Conservation (phyloP, 129 eudicot species). For the carrot (Daucus carota) region DNA sequence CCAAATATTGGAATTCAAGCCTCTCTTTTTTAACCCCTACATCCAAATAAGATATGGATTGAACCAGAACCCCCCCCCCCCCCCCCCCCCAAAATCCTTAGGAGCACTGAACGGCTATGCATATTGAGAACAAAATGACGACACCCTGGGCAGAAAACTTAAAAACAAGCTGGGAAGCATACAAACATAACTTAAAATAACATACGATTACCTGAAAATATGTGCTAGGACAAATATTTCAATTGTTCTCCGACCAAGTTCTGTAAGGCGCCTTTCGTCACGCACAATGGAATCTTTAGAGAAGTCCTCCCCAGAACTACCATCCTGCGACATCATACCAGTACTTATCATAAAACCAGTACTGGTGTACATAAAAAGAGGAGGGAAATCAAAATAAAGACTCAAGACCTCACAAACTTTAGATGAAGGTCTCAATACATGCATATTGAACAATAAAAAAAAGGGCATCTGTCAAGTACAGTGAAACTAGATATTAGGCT, state of each 20-base stretch:
- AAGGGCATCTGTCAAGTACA: not conserved
- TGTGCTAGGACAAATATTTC: slow-evolving; percentile 80
- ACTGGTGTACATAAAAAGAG: not conserved
- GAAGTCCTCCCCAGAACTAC: slow-evolving; percentile 80
- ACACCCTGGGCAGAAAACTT: not conserved
- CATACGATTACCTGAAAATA: slow-evolving; percentile 61
- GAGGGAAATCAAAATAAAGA: not conserved
- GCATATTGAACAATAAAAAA: not conserved
- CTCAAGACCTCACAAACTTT: not conserved
- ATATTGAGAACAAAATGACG: not conserved
- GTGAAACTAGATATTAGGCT: too few relatives aligned
- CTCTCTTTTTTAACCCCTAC: too few relatives aligned
- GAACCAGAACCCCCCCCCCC: too few relatives aligned
- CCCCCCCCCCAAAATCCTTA: too few relatives aligned
- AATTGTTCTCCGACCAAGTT: slow-evolving; percentile 88
- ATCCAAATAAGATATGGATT: too few relatives aligned
- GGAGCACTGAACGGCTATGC: not conserved
- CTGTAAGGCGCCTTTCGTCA: slow-evolving; percentile 95
- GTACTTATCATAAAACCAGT: not conserved
- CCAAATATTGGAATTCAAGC: too few relatives aligned
- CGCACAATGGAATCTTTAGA: slow-evolving; percentile 81
- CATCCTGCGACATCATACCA: slow-evolving; percentile 47
- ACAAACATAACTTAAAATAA: not conserved
- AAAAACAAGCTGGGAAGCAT: not conserved
- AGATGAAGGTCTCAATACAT: not conserved